Evolutionary conservation across 2,329 filamentous ascomycete genomes (phyloP), one percentile per base, ranked within the genome.

Genomic region (Sphaerulina musiva): DNA sequence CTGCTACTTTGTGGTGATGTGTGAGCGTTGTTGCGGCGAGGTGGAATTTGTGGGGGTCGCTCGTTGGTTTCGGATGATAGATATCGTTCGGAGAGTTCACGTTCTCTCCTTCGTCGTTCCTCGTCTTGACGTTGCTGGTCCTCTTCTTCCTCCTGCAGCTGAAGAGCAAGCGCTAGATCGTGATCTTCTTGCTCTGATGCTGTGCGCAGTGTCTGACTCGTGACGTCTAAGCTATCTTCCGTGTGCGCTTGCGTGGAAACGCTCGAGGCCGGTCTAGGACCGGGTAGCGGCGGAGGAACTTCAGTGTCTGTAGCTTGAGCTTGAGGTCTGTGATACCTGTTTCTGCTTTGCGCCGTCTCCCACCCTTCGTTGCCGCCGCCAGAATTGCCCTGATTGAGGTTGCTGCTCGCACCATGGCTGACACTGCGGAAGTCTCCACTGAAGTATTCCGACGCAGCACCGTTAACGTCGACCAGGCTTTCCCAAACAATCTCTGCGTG

Each of bases 401-500:
- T 66, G 7, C 63, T 63, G 39, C 68, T 66, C 12, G 68, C 67
- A 20, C 68, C 73, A 62, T 84, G 84, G 17, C 89, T 85, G n/a
- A 96, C 87, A 0, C 87, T 78, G 32, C 86, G 81, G 70, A 97
- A 97, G 65, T 97, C 91, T 1, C 93, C 93, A 0, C 90, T 89
- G 62, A 89, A 89, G 64, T 95, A 89, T 67, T 91, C 87, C 2
- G 88, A 84, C 11, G 81, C 81, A 64, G 87, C 85, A 6, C 93
- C 93, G 48, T 85, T 93, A 20, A 95, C 85, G 64, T 97, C 92
- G 0, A 87, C 85, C 1, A 98, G 77, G 8, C 86, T 93, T 71
- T 98, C 93, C 93, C 93, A 98, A 0, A 98, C 89, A 10, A 98
- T 84, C 68, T 97, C 92, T 12, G 90, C 86, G 62, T 96, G 89